Conservation (phyloP, 176 grass and related monocot species). For the Dactylis glomerata region DNA sequence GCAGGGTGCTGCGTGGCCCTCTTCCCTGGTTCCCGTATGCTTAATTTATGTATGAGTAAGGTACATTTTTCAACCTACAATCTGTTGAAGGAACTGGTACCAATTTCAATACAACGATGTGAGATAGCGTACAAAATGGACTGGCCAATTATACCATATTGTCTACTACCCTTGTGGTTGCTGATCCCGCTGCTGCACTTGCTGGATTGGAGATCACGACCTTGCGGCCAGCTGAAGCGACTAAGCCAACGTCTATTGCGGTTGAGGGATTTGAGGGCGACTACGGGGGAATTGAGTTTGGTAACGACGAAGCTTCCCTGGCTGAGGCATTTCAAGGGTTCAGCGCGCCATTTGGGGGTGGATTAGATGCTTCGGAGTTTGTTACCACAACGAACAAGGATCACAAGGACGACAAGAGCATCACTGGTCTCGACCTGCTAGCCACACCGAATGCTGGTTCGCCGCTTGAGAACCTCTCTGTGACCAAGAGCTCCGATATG, state of each 20-base stretch:
- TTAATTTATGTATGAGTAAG: too few relatives aligned
- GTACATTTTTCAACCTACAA: too few relatives aligned
- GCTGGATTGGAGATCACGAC: constrained; percentile 91
- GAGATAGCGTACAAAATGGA: too few relatives aligned
- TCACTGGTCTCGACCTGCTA: constrained; percentile 83
- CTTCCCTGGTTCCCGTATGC: too few relatives aligned
- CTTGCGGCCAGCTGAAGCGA: constrained; percentile 77
- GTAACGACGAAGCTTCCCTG: constrained; percentile 87
- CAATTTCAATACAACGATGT: too few relatives aligned
- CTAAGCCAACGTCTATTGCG: constrained; percentile 80
- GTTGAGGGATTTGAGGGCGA: constrained; percentile 98
- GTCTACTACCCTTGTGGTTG: constrained; percentile 48
- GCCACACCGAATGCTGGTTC: constrained; percentile 48
- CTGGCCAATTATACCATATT: too few relatives aligned
- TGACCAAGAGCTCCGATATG: constrained; percentile 71
- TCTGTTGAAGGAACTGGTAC: too few relatives aligned
- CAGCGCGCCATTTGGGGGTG: constrained; percentile 94
- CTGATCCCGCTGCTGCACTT: constrained; percentile 75
- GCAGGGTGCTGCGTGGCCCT: too few relatives aligned
- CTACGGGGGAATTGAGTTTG: constrained; percentile 94
- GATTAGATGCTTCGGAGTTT: constrained; percentile 96
- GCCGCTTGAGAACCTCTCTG: constrained; percentile 65
- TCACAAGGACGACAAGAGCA: constrained; percentile 52
- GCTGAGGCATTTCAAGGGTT: constrained; percentile 89
- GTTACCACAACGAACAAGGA: constrained; percentile 85